phyloP scores from a whole-genome alignment of 805 yeast species.

The Candida andamanensis region DNA sequence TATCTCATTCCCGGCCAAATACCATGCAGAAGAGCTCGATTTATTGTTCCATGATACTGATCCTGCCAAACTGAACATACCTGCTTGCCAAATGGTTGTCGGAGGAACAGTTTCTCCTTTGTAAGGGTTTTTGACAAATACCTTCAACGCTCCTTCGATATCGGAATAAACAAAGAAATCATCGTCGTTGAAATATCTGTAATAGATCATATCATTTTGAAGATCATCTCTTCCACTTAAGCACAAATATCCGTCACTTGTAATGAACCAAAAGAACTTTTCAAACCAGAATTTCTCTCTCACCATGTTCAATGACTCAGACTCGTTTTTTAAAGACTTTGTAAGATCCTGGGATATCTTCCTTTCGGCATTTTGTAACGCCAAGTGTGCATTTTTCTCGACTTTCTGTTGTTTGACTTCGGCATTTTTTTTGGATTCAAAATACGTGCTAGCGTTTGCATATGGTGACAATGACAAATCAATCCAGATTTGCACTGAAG shows the following conservation, averaged over 20 bases:
- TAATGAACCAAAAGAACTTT: conserved; percentile 90
- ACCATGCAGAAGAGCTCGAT: conserved; percentile 79
- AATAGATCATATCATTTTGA: conserved; percentile 77
- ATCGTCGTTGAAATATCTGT: conserved; percentile 66
- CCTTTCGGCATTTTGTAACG: conserved; percentile 76
- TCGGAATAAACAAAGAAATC: conserved; percentile 76
- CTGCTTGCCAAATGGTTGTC: conserved; percentile 83
- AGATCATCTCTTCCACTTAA: conserved; percentile 78
- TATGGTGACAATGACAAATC: conserved; percentile 71
- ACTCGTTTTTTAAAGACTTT: conserved; percentile 52
- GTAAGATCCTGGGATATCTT: conserved; percentile 71
- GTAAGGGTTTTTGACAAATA: conserved; percentile 75
- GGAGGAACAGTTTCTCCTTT: conserved; percentile 75
- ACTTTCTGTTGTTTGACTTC: conserved; percentile 76
- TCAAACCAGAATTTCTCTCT: conserved; percentile 88
- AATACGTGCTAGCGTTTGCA: conserved; percentile 83
- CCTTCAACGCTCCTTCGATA: conserved; percentile 66
- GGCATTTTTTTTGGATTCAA: conserved; percentile 70
- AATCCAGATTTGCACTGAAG: conserved; percentile 49
- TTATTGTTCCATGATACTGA: conserved; percentile 90
- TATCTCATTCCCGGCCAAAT: conserved; percentile 63
- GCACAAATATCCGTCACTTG: conserved; percentile 82
- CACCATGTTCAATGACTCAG: conserved; percentile 48
- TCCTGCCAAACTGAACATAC: conserved; percentile 72
- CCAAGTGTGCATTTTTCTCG: conserved; percentile 68